phyloP scores from a whole-genome alignment of 805 yeast genomes.

The Maudiozyma bulderi region DNA sequence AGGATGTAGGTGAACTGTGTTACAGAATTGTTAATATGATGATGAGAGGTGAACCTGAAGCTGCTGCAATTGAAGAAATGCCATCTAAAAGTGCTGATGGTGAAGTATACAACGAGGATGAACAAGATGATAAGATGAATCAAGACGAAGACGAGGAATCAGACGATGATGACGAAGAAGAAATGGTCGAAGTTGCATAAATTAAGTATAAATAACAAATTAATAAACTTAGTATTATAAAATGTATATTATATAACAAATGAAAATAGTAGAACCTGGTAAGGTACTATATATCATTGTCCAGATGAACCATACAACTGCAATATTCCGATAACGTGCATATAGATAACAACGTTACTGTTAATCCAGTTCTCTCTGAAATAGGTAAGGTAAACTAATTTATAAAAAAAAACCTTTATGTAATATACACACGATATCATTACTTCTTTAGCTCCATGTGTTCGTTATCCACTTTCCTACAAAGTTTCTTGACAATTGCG shows the following conservation, averaged over 20 bases:
- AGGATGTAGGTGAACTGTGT: conserved; percentile 54
- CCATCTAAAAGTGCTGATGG: conserved; percentile 40
- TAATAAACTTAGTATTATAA: not conserved
- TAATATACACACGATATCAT: not conserved
- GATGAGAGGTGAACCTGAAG: conserved; percentile 75
- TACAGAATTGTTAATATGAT: conserved; percentile 82
- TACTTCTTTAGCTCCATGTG: conserved; percentile 24
- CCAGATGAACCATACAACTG: no score
- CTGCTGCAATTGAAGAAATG: conserved; percentile 38
- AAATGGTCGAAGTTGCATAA: conserved; percentile 31
- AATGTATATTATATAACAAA: not conserved
- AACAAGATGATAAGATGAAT: conserved; percentile 18
- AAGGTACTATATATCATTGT: no score
- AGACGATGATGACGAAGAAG: conserved; percentile 5
- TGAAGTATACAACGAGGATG: conserved; percentile 31
- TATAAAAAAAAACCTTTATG: not conserved
- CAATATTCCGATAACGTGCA: no score
- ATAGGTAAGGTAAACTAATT: not conserved
- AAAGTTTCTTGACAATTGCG: conserved; percentile 24
- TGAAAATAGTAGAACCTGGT: not conserved
- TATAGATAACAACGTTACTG: no score
- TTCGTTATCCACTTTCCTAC: conserved; percentile 24
- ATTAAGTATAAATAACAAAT: not conserved
- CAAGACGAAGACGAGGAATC: conserved; percentile 13
- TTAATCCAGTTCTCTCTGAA: no score